Evolutionary conservation across 495 filamentous ascomycete species (phyloP).

Genomic region (Lasiosphaeria hispida): DNA sequence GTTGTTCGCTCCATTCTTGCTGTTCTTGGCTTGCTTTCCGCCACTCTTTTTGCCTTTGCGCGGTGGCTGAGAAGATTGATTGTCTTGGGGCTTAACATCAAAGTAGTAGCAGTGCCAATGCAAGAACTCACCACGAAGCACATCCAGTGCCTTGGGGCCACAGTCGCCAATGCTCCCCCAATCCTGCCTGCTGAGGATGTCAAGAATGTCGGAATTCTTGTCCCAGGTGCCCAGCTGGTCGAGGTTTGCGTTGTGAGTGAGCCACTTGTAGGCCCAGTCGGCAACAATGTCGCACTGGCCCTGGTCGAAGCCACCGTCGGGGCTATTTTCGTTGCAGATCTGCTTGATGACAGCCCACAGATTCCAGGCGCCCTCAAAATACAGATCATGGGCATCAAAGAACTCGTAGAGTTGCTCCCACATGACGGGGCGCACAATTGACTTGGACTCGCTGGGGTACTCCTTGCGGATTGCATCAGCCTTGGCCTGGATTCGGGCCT

Average conservation of each 20-base stretch:
- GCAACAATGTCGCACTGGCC: slow-evolving; percentile 5
- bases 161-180: not conserved
- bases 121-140: slow-evolving; percentile 3
- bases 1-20: no score
- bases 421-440: slow-evolving; percentile 17
- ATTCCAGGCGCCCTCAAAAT: slow-evolving; percentile 42
- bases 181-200: slow-evolving; percentile 17
- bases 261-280: slow-evolving; percentile 25
- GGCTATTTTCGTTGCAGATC: slow-evolving; percentile 23
- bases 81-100: not conserved
- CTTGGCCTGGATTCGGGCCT: slow-evolving; percentile 27
- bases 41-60: not conserved
- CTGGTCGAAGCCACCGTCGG: not conserved
- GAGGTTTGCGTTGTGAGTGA: slow-evolving; percentile 12
- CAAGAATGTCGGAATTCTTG: slow-evolving; percentile 22
- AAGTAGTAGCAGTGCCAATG: slow-evolving; percentile 13
- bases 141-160: not conserved
- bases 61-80: not conserved
- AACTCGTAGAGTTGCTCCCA: slow-evolving; percentile 48
- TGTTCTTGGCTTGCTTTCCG: not conserved
- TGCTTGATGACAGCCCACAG: slow-evolving; percentile 37
- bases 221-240: slow-evolving; percentile 27
- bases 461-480: slow-evolving; percentile 27
- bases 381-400: slow-evolving; percentile 53
- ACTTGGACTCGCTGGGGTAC: slow-evolving; percentile 32